These are phyloP conservation scores for Eutrema salsugineum DNA, from an alignment of 441 rosid species.

Conservation along the genomic window DNA sequence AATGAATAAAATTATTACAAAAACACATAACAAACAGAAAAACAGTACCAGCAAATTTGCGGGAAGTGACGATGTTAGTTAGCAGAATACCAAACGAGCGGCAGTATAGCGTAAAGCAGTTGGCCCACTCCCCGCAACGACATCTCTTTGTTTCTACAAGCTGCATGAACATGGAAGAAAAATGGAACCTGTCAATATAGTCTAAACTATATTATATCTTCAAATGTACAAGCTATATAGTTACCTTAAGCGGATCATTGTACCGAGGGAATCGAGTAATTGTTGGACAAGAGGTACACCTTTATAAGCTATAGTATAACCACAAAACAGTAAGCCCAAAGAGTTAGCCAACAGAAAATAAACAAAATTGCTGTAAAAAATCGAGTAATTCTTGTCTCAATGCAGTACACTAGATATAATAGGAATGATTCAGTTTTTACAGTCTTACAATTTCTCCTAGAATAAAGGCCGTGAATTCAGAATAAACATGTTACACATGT, in stretches of 20 bases:
- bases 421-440: not conserved
- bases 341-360: not conserved
- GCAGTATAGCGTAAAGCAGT: conserved; percentile 92
- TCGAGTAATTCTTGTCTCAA: no score
- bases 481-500: not conserved
- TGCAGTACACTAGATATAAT: not conserved
- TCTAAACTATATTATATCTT: conserved; percentile 5
- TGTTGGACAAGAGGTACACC: conserved; percentile 68
- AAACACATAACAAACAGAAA: not conserved
- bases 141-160: conserved; percentile 88
- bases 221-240: not conserved
- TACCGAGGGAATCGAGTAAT: conserved; percentile 87
- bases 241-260: conserved; percentile 88
- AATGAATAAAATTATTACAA: conserved; percentile 10
- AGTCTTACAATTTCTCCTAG: not conserved
- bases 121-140: conserved; percentile 99
- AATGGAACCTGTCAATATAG: conserved; percentile 18
- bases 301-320: conserved; percentile 33
- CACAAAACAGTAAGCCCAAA: not conserved
- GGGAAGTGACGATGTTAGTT: conserved; percentile 1
- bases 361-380: not conserved
- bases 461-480: not conserved
- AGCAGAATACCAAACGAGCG: conserved; percentile 61
- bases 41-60: not conserved
- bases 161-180: conserved; percentile 36